These are phyloP conservation scores for Chloris gayana DNA, from an alignment of 176 grass and related monocot species.

Conservation along the genomic window DNA sequence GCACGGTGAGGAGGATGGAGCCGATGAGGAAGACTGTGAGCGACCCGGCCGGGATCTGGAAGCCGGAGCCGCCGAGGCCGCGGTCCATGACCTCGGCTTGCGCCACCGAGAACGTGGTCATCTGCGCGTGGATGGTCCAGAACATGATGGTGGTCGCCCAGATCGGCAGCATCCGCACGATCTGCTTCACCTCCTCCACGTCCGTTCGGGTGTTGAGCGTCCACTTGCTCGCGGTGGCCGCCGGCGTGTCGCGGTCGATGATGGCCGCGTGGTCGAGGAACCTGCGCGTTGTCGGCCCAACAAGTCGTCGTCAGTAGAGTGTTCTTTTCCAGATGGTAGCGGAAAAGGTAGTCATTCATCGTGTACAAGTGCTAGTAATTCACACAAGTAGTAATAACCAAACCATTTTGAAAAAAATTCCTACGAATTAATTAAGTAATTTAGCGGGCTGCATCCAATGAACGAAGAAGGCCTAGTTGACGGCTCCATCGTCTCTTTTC, in stretches of 20 bases:
- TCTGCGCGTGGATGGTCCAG: slow-evolving; percentile 95
- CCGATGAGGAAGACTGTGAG: slow-evolving; percentile 93
- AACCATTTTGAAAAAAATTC: too few relatives aligned
- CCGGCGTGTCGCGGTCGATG: background rate
- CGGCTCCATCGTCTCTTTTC: background rate
- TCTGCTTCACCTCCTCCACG: slow-evolving; percentile 85
- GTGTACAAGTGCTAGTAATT: background rate
- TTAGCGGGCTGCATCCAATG: too few relatives aligned
- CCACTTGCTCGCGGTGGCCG: slow-evolving; percentile 44
- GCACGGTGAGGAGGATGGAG: slow-evolving; percentile 92
- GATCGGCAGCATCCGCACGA: slow-evolving; percentile 73
- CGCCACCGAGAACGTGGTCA: slow-evolving; percentile 90
- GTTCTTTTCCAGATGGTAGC: background rate
- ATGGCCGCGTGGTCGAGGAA: slow-evolving; percentile 75
- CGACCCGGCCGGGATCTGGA: slow-evolving; percentile 84
- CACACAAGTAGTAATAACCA: background rate
- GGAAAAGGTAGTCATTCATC: background rate
- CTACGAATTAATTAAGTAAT: too few relatives aligned
- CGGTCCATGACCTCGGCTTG: slow-evolving; percentile 84
- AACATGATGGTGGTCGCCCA: slow-evolving; percentile 87
- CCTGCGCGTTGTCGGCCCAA: slow-evolving; percentile 2
- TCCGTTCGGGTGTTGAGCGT: slow-evolving; percentile 56
- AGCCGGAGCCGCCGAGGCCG: slow-evolving; percentile 49
- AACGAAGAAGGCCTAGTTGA: too few relatives aligned
- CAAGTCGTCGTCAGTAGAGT: background rate